phyloP scores from a whole-genome alignment of 1,284 basidiomycete species.

The Neonothopanus nambi region DNA sequence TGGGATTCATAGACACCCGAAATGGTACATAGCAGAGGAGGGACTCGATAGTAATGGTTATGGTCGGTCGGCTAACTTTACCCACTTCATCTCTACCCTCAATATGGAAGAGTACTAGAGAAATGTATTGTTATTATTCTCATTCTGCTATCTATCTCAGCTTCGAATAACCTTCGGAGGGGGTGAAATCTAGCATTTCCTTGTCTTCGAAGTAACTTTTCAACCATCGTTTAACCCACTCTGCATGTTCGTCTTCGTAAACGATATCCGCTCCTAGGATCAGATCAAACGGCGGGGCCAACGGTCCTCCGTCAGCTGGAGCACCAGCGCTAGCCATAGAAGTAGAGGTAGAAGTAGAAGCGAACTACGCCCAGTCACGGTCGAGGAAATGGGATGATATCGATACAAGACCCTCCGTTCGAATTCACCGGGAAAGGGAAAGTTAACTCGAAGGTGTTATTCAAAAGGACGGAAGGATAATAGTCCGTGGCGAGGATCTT shows the following conservation, averaged over 20 bases:
- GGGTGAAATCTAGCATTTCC: conserved; percentile 56
- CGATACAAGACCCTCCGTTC: background rate
- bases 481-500: conserved; percentile 79
- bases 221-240: conserved; percentile 66
- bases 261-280: conserved; percentile 77
- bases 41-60: no score
- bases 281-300: conserved; percentile 58
- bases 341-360: background rate
- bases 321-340: background rate
- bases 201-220: conserved; percentile 44
- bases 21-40: no score
- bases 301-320: conserved; percentile 12
- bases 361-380: conserved; percentile 70
- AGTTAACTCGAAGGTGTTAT: conserved; percentile 68
- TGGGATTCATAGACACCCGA: no score
- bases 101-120: no score
- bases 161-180: conserved; percentile 61
- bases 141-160: no score
- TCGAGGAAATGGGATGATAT: conserved; percentile 42
- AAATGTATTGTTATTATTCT: no score
- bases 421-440: conserved; percentile 27
- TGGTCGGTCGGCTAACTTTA: no score
- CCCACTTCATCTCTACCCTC: no score
- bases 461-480: conserved; percentile 73
- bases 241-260: conserved; percentile 69